Percentiles rank a stretch among this genome's conserved stretches.
Conservation (phyloP, 805 yeast genomes). For the Candida caryicola region DNA sequence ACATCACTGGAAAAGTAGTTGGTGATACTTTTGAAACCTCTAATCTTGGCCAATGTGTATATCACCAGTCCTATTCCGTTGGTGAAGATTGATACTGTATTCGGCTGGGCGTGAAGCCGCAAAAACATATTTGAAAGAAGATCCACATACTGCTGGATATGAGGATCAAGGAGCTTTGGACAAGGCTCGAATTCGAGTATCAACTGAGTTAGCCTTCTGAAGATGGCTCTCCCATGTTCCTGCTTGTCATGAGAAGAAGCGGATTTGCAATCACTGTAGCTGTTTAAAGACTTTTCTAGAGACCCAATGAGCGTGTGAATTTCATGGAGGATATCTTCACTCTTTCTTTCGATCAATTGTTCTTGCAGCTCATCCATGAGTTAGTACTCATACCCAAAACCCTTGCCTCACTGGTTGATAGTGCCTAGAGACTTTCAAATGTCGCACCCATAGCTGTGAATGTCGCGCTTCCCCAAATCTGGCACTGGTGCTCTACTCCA, state of each 20-base stretch:
- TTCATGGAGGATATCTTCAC: constrained; percentile 14
- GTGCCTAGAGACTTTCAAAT: too few relatives aligned
- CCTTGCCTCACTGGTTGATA: too few relatives aligned
- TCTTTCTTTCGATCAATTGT: constrained; percentile 12
- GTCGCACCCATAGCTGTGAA: too few relatives aligned
- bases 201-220: constrained; percentile 14
- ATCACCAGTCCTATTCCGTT: constrained; percentile 34
- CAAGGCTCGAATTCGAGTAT: constrained; percentile 52
- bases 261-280: not conserved
- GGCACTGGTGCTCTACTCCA: too few relatives aligned
- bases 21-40: constrained; percentile 62
- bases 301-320: constrained; percentile 4
- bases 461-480: too few relatives aligned
- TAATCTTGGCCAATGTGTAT: constrained; percentile 61
- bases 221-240: constrained; percentile 9
- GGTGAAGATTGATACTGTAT: constrained; percentile 6
- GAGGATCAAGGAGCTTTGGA: constrained; percentile 50
- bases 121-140: constrained; percentile 27
- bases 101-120: not conserved
- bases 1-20: constrained; percentile 62
- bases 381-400: too few relatives aligned
- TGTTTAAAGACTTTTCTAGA: not conserved
- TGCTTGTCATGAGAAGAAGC: constrained; percentile 5
- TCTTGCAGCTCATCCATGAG: constrained; percentile 8
- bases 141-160: constrained; percentile 33